phyloP scores from a whole-genome alignment of 805 yeast species.

The Debaryomyces tyrocola region DNA sequence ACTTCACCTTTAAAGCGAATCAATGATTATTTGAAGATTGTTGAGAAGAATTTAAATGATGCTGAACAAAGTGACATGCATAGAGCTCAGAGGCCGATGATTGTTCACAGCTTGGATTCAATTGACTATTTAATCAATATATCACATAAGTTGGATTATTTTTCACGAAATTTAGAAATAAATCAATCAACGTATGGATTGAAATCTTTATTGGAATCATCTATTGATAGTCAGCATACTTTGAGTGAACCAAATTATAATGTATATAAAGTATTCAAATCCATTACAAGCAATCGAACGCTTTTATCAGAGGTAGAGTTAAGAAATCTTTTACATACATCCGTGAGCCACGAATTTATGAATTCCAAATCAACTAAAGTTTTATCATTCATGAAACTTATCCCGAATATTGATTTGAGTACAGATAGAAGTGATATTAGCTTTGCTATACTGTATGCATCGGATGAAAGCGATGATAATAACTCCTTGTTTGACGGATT shows the following conservation, averaged over 20 bases:
- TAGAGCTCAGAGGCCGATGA: slow-evolving; percentile 1
- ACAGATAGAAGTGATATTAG: slow-evolving; percentile 16
- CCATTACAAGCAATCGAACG: background rate
- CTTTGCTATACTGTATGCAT: slow-evolving; percentile 5
- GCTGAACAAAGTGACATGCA: background rate
- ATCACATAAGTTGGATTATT: slow-evolving; percentile 9
- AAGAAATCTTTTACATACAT: background rate
- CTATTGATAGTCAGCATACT: background rate
- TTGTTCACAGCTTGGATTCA: slow-evolving; percentile 4
- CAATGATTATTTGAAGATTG: slow-evolving; percentile 1
- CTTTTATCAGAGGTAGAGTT: background rate
- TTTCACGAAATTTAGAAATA: slow-evolving; percentile 3
- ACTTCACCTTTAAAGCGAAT: slow-evolving; percentile 2
- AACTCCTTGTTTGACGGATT: slow-evolving; percentile 22
- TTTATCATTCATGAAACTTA: slow-evolving; percentile 6
- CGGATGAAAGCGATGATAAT: slow-evolving; percentile 24
- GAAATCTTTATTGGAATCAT: slow-evolving; percentile 1
- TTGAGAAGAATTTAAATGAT: slow-evolving; percentile 4
- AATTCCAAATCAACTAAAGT: background rate
- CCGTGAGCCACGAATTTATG: background rate
- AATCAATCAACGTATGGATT: slow-evolving; percentile 6
- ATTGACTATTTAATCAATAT: slow-evolving; percentile 9
- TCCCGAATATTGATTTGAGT: slow-evolving; percentile 10
- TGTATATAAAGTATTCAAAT: background rate
- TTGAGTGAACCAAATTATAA: background rate